Conservation (phyloP, 2,329 filamentous ascomycete species). For the Coniochaeta sp. region DNA sequence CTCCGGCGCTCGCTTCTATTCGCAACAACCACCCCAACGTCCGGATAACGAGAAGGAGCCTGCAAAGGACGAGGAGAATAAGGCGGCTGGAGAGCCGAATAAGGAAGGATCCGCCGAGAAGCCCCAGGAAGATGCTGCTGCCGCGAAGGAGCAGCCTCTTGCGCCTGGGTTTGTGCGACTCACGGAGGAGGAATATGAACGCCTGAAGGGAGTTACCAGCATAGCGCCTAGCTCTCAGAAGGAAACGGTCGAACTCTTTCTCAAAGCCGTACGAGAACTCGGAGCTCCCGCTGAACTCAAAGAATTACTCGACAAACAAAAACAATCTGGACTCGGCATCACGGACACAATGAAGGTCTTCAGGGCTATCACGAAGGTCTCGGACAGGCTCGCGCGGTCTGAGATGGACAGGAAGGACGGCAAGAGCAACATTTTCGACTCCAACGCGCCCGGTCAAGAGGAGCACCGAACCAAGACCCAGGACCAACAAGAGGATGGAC, state of each 20-base stretch:
- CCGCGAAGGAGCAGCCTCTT: slow-evolving; percentile 15
- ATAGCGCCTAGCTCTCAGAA: slow-evolving; percentile 57
- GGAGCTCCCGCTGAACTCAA: slow-evolving; percentile 65
- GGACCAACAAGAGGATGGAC: slow-evolving; percentile 7
- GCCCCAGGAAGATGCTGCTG: background rate
- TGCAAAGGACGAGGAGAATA: slow-evolving; percentile 5
- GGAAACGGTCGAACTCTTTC: slow-evolving; percentile 49
- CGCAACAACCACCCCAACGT: slow-evolving; percentile 12
- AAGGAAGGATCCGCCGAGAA: background rate
- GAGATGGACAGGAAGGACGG: slow-evolving; percentile 12
- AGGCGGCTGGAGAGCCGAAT: background rate
- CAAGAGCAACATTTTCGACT: slow-evolving; percentile 14
- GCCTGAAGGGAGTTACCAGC: slow-evolving; percentile 53
- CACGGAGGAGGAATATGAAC: slow-evolving; percentile 37
- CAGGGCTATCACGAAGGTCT: slow-evolving; percentile 47
- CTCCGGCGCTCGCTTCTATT: slow-evolving; percentile 17
- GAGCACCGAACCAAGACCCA: slow-evolving; percentile 7
- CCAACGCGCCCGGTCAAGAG: slow-evolving; percentile 14
- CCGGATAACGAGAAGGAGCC: slow-evolving; percentile 9
- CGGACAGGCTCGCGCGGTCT: slow-evolving; percentile 29
- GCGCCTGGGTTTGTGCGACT: slow-evolving; percentile 41
- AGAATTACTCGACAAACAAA: slow-evolving; percentile 48
- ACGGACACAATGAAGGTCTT: slow-evolving; percentile 52
- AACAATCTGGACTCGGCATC: slow-evolving; percentile 40
- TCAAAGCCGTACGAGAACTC: slow-evolving; percentile 56